Conservation (phyloP, 148 eudicot species). For the Chenopodium album region DNA sequence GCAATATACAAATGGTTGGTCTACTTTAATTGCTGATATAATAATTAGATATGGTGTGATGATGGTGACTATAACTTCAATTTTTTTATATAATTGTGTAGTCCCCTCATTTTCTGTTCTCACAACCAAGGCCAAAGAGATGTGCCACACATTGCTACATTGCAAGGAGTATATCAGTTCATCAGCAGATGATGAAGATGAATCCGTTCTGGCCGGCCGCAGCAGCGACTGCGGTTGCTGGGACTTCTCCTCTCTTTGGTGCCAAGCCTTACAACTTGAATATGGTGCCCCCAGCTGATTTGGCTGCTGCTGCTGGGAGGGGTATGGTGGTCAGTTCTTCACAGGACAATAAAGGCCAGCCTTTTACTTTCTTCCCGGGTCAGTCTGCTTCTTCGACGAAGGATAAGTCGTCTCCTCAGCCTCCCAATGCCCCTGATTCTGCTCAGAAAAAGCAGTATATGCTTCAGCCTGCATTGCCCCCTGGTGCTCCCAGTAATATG, state of each 20-base stretch:
- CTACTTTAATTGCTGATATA: neutral
- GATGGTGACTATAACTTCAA: neutral
- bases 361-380: slow-evolving; percentile 52
- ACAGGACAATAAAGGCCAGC: slow-evolving; percentile 61
- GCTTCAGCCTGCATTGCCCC: slow-evolving; percentile 72
- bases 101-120: slow-evolving; percentile 49
- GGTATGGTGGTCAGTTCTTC: slow-evolving; percentile 34
- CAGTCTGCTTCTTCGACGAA: slow-evolving; percentile 43
- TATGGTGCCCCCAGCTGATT: slow-evolving; percentile 60
- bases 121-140: slow-evolving; percentile 79
- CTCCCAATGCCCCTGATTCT: slow-evolving; percentile 46
- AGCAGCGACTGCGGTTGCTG: slow-evolving; percentile 27
- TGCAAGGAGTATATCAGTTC: slow-evolving; percentile 62
- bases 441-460: slow-evolving; percentile 74
- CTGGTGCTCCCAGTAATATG: slow-evolving; percentile 63
- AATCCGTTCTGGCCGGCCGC: slow-evolving; percentile 75
- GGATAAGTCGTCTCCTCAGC: slow-evolving; percentile 55
- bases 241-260: slow-evolving; percentile 61
- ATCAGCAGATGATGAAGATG: slow-evolving; percentile 82
- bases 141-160: slow-evolving; percentile 85
- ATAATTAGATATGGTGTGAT: neutral
- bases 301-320: slow-evolving; percentile 45
- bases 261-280: slow-evolving; percentile 69
- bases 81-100: slow-evolving; percentile 26
- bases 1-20: neutral